These are phyloP conservation scores for Psilocybe cyanescens DNA, from an alignment of 768 basidiomycete genomes.

Conservation along the genomic window DNA sequence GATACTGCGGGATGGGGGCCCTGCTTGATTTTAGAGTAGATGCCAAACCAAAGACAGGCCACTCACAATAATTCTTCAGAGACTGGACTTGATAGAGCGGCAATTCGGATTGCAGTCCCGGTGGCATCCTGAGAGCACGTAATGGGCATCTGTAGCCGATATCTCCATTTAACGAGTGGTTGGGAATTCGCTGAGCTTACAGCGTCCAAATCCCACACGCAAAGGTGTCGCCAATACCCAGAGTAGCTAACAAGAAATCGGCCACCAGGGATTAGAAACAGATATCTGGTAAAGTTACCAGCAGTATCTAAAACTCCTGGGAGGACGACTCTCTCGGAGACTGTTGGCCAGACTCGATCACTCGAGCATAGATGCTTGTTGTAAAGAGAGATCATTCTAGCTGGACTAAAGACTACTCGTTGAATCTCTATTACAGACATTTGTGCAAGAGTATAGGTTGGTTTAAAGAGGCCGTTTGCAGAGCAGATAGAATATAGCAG, in stretches of 20 bases:
- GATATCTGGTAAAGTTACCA: background rate
- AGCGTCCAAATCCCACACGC: background rate
- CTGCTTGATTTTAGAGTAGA: background rate
- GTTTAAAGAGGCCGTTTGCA: background rate
- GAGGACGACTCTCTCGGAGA: background rate
- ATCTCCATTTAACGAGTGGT: background rate
- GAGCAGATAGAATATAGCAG: background rate
- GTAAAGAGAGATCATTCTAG: background rate
- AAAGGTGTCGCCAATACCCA: background rate
- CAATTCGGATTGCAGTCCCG: background rate
- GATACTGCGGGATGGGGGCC: background rate
- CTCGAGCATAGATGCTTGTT: background rate
- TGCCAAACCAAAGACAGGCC: background rate
- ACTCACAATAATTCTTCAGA: background rate
- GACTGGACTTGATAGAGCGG: background rate
- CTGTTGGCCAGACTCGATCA: background rate
- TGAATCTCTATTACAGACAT: background rate
- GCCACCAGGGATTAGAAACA: background rate
- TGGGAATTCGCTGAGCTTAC: background rate
- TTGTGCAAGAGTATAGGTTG: background rate
- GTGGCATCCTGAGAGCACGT: background rate
- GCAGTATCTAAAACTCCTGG: background rate
- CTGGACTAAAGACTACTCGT: background rate
- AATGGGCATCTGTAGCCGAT: background rate
- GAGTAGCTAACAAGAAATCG: background rate